Base-by-base conservation (phyloP, 2,329 filamentous ascomycete species). In the Penicillium sp. region DNA sequence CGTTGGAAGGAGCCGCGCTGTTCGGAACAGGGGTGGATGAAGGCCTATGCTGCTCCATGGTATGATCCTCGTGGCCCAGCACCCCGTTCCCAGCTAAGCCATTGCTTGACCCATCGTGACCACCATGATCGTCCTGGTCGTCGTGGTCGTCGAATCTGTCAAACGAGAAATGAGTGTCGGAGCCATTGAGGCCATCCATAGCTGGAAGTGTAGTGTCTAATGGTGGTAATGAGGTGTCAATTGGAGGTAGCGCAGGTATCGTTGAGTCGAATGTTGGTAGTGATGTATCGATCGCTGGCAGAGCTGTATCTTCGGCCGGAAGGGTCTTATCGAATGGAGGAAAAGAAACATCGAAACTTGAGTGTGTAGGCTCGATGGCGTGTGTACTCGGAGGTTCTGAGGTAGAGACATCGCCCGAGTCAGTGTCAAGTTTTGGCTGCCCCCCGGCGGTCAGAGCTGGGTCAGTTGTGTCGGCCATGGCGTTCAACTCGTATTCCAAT, bases 1-100 rank as follows among this genome's bases (percentile, higher is more conserved):
- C 78, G 62, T 82, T 83, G 55, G 80, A 78, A 19, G 77, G 73
- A 59, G 79, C 76, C 17, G 81, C 79, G 66, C 81, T 81, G 35
- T 78, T 76, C 65, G 81, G 74, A 63, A 71, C 79, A 67, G 72
- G 77, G 65, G 68, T 77, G 5, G 63, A 73, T 76, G 78, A 62
- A 35, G 67, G 65, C n/a, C 64, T 65, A 5, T 64, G 53, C 17
- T 72, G 72, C 29, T 69, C 68, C 17, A 38, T 56, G 46, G 64
- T 56, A 15, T 70, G 68, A 60, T 69, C 64, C 13, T 68, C 66
- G 26, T 63, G 59, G 13, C 65, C 63, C 41, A 65, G 56, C 26
- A 64, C 31, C 38, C 56, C 53, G 52, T 62, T 50, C 47, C 49
- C 58, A 30, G 61, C 53, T 48, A 38, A 13, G 29, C 55, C 66